Base-by-base conservation (phyloP, 208 protist species). In the Leishmania lainsoni region DNA sequence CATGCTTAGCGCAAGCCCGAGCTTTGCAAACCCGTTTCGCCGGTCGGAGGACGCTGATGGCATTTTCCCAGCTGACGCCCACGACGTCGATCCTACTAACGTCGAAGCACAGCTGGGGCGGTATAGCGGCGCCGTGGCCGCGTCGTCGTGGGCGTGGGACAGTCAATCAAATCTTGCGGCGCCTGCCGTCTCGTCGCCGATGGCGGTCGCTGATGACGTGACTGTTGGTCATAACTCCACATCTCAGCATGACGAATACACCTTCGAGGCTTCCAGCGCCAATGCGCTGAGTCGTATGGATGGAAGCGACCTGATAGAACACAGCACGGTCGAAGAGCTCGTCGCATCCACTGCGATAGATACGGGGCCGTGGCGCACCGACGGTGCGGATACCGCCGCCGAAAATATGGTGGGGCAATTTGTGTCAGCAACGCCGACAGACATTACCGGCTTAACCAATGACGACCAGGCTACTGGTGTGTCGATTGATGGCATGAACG, bases 1-100 rank as follows among this genome's bases (percentile, higher is more conserved):
- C 42, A 80, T 83, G 77, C 78, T 77, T 16, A 85, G 49, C 75
- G 42, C 61, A 70, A 91, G 79, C 83, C 63, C 76, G 5, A 89
- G 86, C 78, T 86, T 89, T 45, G 82, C 77, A 51, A 93, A 90
- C 70, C 85, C 87, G 0, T 91, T 90, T 74, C 70, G 81, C 26
- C n/a, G 52, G 1, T 5, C 26, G 48, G 56, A 51, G 16, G 68
- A 79, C 5, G 51, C 32, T 49, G 73, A 52, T 29, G 35, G 63
- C 26, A 65, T 81, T 32, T 77, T 65, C 5, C 61, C 72, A 22
- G 63, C 59, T 10, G 70, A 35, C 1, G 17, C 12, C 68, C 17
- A 65, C 56, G 39, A 81, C 54, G 26, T 29, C 49, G 59, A 48
- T 65, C 63, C 48, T 68, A 61, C n/a, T 20, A 22, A 69, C 8